Evolutionary conservation across 805 yeast genomes (phyloP).

Genomic region (Hanseniaspora pseudoguilliermondii): DNA sequence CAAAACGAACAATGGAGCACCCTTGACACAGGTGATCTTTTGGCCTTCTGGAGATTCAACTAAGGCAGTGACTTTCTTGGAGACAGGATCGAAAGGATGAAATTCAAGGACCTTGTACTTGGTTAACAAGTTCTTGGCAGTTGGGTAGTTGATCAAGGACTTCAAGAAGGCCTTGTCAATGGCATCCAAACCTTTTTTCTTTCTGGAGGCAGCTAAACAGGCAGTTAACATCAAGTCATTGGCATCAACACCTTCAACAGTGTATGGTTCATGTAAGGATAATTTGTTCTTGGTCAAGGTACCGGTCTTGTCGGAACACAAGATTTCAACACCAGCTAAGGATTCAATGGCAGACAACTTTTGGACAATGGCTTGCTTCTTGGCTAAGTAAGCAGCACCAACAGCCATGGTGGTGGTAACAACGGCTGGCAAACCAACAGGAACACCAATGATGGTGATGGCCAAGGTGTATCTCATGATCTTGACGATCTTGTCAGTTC

Average conservation of each 20-base stretch:
- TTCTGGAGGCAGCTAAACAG: slow-evolving; percentile 93
- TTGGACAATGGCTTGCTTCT: slow-evolving; percentile 94
- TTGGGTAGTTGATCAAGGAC: slow-evolving; percentile 75
- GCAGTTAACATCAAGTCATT: slow-evolving; percentile 96
- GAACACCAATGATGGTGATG: slow-evolving; percentile 94
- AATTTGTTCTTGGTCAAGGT: slow-evolving; percentile 94
- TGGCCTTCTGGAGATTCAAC: slow-evolving; percentile 95
- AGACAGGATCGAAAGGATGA: slow-evolving; percentile 96
- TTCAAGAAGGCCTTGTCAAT: slow-evolving; percentile 94
- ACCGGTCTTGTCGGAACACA: slow-evolving; percentile 97
- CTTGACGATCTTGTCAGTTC: slow-evolving; percentile 73
- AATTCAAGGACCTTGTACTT: slow-evolving; percentile 90
- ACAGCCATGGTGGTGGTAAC: slow-evolving; percentile 99
- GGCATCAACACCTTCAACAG: slow-evolving; percentile 92
- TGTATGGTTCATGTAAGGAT: slow-evolving; percentile 92
- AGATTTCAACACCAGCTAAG: slow-evolving; percentile 92
- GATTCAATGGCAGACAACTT: slow-evolving; percentile 94
- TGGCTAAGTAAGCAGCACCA: slow-evolving; percentile 97
- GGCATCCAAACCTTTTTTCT: slow-evolving; percentile 96
- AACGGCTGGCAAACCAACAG: slow-evolving; percentile 97
- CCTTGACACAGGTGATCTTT: slow-evolving; percentile 89
- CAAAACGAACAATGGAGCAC: slow-evolving; percentile 94
- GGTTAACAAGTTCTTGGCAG: slow-evolving; percentile 83
- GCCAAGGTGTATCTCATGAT: slow-evolving; percentile 88
- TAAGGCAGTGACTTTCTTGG: slow-evolving; percentile 89